These are phyloP conservation scores for Bipolaris victoriae DNA, from an alignment of 2,329 filamentous ascomycete species.

Conservation along the genomic window DNA sequence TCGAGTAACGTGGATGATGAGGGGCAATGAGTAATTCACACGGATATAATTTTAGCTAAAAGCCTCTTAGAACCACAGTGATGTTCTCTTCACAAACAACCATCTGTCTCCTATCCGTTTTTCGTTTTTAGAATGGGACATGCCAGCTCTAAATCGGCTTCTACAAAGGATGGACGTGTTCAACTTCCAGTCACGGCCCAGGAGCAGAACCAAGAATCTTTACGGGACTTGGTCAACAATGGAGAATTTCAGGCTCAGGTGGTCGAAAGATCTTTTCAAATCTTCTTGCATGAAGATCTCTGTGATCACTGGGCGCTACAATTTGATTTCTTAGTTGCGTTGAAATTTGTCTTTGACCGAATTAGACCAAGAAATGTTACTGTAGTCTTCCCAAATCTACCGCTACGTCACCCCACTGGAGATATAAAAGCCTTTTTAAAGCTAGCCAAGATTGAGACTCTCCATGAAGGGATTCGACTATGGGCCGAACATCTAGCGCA, in stretches of 20 bases:
- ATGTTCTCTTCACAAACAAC: neutral
- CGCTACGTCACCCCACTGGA: conserved; percentile 1
- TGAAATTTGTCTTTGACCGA: conserved; percentile 11
- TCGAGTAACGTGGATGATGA: neutral
- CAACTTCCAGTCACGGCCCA: neutral
- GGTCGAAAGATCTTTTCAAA: conserved; percentile 1
- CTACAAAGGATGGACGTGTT: neutral
- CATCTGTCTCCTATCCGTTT: neutral
- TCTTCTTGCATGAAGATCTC: conserved; percentile 5
- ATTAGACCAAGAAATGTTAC: conserved; percentile 2
- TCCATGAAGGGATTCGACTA: conserved; percentile 3
- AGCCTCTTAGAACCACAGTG: neutral
- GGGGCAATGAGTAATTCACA: neutral
- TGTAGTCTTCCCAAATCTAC: conserved; percentile 11
- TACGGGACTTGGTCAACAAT: neutral
- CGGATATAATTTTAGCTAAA: neutral
- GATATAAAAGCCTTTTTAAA: conserved; percentile 4
- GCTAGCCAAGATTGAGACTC: conserved; percentile 4
- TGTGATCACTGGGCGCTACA: conserved; percentile 2
- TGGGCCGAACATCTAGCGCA: conserved; percentile 8
- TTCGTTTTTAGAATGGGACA: neutral
- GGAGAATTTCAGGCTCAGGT: conserved; percentile 6
- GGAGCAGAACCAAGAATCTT: neutral
- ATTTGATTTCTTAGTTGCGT: conserved; percentile 4
- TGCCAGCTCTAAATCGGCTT: neutral